Conservation (phyloP, 768 basidiomycete genomes). For the Pleurotus tuber-regium region DNA sequence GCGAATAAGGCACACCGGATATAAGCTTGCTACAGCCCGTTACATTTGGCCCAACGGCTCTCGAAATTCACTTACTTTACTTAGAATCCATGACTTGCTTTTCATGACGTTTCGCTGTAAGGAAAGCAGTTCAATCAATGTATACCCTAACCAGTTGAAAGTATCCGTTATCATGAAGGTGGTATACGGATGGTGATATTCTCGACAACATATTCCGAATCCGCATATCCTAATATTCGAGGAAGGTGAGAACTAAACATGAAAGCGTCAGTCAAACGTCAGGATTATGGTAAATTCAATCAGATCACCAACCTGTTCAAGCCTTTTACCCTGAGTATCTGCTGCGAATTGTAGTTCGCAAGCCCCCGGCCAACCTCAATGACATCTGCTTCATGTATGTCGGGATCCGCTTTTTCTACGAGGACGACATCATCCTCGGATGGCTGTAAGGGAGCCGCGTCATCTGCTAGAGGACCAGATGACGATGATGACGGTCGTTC, state of each 20-base stretch:
- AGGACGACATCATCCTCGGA: constrained; percentile 30
- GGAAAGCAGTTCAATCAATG: no score
- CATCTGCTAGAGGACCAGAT: constrained; percentile 31
- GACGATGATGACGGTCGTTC: constrained; percentile 34
- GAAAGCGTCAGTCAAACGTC: no score
- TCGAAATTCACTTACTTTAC: no score
- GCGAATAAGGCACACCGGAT: no score
- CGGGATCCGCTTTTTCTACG: constrained; percentile 32
- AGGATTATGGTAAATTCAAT: not conserved
- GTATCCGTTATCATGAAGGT: constrained; percentile 36
- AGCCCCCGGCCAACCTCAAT: constrained; percentile 92
- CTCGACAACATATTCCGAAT: constrained; percentile 96
- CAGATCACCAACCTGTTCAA: constrained; percentile 73
- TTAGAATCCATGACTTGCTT: no score
- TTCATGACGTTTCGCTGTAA: no score
- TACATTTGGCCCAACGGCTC: no score
- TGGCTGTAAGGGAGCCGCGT: constrained; percentile 17
- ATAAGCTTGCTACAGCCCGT: no score
- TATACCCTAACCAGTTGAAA: no score
- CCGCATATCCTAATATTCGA: constrained; percentile 85
- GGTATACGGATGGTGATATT: constrained; percentile 79
- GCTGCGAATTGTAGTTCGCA: constrained; percentile 93
- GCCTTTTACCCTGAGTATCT: constrained; percentile 86
- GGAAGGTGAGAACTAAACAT: constrained; percentile 83
- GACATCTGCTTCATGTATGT: constrained; percentile 54